Percentiles rank a stretch among this genome's conserved stretches.
Conservation (phyloP, 2,329 filamentous ascomycete genomes). For the Pyricularia sp. region DNA sequence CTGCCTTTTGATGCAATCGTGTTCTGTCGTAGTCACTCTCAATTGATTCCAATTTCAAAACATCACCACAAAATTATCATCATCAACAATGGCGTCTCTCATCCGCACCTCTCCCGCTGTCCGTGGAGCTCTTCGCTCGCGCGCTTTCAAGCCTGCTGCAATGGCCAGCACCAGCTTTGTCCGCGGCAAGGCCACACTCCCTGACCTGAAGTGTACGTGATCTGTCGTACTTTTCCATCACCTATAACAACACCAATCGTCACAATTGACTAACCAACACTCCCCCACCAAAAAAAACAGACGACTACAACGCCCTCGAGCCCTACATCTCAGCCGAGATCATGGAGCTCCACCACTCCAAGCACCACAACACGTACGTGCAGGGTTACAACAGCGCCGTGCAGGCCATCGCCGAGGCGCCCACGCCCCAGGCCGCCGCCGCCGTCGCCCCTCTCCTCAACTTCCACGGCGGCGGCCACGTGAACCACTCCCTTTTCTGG, state of each 20-base stretch:
- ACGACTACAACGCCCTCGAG: constrained; percentile 95
- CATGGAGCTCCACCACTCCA: constrained; percentile 69
- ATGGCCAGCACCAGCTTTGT: constrained; percentile 64
- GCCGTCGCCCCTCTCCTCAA: constrained; percentile 46
- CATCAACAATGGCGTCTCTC: constrained; percentile 55
- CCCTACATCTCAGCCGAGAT: constrained; percentile 63
- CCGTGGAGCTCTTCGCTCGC: constrained; percentile 59
- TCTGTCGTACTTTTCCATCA: background rate
- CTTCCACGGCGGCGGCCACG: constrained; percentile 85
- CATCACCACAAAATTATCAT: background rate
- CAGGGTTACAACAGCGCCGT: constrained; percentile 60
- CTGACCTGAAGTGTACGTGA: constrained; percentile 56
- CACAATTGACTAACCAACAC: background rate
- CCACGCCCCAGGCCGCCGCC: constrained; percentile 35
- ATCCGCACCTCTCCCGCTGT: constrained; percentile 55
- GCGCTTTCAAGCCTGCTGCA: constrained; percentile 47
- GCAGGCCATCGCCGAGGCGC: constrained; percentile 46
- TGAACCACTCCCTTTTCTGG: constrained; percentile 93
- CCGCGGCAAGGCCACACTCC: constrained; percentile 82
- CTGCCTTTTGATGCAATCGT: no score
- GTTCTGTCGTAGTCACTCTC: no score
- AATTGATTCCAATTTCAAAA: background rate
- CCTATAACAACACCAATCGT: background rate
- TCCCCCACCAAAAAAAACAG: constrained; percentile 29
- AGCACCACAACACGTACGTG: constrained; percentile 70